These are phyloP conservation scores for Psilocybe azurescens DNA, from an alignment of 768 basidiomycete species.

Conservation along the genomic window DNA sequence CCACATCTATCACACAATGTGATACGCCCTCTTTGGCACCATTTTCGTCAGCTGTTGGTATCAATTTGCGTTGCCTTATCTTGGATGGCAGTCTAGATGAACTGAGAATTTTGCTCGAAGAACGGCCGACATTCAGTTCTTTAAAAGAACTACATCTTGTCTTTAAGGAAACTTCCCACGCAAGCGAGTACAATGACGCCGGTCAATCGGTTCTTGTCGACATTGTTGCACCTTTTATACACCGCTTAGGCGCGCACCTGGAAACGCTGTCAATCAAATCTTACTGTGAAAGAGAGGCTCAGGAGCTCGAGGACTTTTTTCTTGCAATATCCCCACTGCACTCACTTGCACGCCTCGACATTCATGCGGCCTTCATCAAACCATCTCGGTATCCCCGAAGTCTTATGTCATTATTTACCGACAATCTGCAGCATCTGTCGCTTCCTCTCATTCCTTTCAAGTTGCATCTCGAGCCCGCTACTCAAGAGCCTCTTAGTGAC, in stretches of 20 bases:
- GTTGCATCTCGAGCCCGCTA: not conserved
- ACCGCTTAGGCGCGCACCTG: not conserved
- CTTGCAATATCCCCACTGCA: not conserved
- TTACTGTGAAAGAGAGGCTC: not conserved
- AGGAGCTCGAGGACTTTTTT: not conserved
- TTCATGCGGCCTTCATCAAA: conserved; percentile 1
- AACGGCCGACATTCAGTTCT: conserved; percentile 33
- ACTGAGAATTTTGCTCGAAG: conserved; percentile 35
- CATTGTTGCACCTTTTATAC: not conserved
- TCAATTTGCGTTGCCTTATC: conserved; percentile 36
- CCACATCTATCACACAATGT: conserved; percentile 25
- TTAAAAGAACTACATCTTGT: conserved; percentile 44
- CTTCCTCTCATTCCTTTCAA: conserved; percentile 7
- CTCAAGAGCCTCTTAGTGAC: not conserved
- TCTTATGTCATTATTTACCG: not conserved
- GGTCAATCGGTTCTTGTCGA: not conserved
- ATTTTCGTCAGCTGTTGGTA: conserved; percentile 47
- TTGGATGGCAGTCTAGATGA: conserved; percentile 44
- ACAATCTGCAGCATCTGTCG: not conserved
- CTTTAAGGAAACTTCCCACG: conserved; percentile 29
- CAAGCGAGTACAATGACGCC: not conserved
- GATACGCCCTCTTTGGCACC: conserved; percentile 36
- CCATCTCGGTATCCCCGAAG: conserved; percentile 4
- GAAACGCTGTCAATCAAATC: not conserved
- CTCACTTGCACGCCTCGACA: not conserved